Evolutionary conservation across 225 moss, liverwort and hornwort species (phyloP).

Genomic region (Bryoerythrophyllum caledonicum): DNA sequence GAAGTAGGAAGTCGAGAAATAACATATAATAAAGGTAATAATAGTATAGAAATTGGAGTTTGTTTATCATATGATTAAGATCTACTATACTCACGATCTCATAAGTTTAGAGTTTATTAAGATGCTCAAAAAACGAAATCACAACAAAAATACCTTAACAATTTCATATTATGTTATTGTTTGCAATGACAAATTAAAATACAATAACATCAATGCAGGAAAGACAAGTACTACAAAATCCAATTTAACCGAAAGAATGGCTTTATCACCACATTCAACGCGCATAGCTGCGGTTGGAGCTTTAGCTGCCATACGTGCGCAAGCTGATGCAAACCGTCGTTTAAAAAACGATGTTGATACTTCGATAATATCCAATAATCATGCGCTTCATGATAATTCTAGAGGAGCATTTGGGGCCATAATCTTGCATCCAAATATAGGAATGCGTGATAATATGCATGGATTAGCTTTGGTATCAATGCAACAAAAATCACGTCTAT

Average conservation of each 20-base stretch:
- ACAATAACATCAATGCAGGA: conserved; percentile 10
- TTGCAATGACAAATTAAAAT: conserved; percentile 48
- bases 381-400: conserved; percentile 19
- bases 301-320: conserved; percentile 86
- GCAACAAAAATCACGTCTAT: conserved; percentile 52
- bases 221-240: conserved; percentile 38
- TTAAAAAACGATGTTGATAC: conserved; percentile 57
- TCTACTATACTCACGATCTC: conserved; percentile 24
- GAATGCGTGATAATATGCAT: conserved; percentile 46
- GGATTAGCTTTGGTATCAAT: conserved; percentile 62
- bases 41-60: conserved; percentile 34
- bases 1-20: conserved; percentile 36
- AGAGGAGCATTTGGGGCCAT: conserved; percentile 49
- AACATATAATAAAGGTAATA: conserved; percentile 41
- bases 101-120: conserved; percentile 29
- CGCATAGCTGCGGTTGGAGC: conserved; percentile 78
- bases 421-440: conserved; percentile 59
- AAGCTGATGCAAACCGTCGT: conserved; percentile 71
- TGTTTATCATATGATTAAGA: conserved; percentile 40
- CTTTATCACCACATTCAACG: conserved; percentile 67
- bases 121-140: neutral
- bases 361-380: conserved; percentile 32
- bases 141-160: conserved; percentile 29
- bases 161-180: conserved; percentile 36
- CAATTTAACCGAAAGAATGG: conserved; percentile 53